Evolutionary conservation across 495 filamentous ascomycete genomes (phyloP), one percentile per base, ranked within the genome.

Genomic region (Talaromyces adpressus): DNA sequence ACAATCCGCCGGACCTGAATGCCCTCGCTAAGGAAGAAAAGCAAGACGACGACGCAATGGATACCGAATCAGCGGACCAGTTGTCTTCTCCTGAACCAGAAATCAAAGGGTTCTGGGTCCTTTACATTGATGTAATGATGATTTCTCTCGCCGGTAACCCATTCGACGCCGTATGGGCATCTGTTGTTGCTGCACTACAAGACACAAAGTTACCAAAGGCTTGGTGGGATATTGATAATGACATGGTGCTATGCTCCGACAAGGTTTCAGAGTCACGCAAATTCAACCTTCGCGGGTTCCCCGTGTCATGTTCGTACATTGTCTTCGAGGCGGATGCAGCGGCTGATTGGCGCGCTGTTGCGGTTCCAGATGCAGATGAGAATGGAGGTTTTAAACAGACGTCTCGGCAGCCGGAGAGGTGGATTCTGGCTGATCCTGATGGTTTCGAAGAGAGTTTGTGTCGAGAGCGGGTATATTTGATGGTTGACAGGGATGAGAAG

Each of bases 81-180:
- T 6, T 20, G 8, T 27, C 36, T 66, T 23, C 36, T 47, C 18
- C 65, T 65, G 51, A 63, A 71, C 52, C 73, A 69, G 82, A 89
- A 68, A 77, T 91, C 34, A 91, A 91, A 72, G 93, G 87, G 5
- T 98, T 91, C 71, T 98, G 93, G 93, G 86, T 88, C 9, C 85
- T 98, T 3, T 97, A 97, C 69, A 92, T 98, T 64, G 92, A 97
- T 73, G 74, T 96, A 25, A 82, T 97, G 70, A 91, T 95, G 71
- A 87, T 97, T 61, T 93, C 91, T 0, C 84, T 96, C 14, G 93
- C 95, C 59, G 93, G 93, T 0, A 95, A 93, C 69, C 84, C 91
- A 14, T 92, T 98, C 67, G 93, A 98, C 65, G 89, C 88, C 2
- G 90, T 91, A 0, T 98, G 93, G 93, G 82, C 86, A 0, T 86